Conservation (phyloP, 2,329 filamentous ascomycete species). For the Macrophomina tecta region DNA sequence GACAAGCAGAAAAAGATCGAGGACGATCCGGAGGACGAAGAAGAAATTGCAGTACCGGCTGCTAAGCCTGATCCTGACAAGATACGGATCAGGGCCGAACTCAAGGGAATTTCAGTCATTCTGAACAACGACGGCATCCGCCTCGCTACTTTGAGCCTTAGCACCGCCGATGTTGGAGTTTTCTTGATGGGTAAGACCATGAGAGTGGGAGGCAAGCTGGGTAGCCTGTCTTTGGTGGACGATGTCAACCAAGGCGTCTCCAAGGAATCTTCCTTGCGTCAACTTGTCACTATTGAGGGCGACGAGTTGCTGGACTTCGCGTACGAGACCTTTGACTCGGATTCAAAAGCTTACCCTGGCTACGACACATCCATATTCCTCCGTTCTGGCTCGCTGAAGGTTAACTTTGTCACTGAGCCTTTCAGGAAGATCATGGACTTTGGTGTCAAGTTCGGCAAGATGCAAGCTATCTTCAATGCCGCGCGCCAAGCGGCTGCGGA, state of each 20-base stretch:
- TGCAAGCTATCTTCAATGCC: conserved; percentile 99
- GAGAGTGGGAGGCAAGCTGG: conserved; percentile 84
- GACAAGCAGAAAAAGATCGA: conserved; percentile 31
- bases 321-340: conserved; percentile 91
- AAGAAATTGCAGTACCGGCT: conserved; percentile 44
- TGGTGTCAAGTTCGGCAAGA: conserved; percentile 97
- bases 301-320: conserved; percentile 95
- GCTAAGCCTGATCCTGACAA: conserved; percentile 65
- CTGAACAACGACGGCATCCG: conserved; percentile 97
- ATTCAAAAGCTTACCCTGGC: conserved; percentile 80
- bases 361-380: conserved; percentile 93
- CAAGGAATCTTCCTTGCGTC: conserved; percentile 78
- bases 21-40: conserved; percentile 34
- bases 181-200: conserved; percentile 86
- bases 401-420: conserved; percentile 96
- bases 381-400: conserved; percentile 90
- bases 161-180: conserved; percentile 88
- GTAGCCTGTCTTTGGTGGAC: conserved; percentile 86
- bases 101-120: conserved; percentile 92
- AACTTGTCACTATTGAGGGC: conserved; percentile 92
- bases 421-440: conserved; percentile 99
- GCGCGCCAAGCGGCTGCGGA: conserved; percentile 92
- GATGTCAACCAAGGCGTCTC: conserved; percentile 92
- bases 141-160: conserved; percentile 89
- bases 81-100: conserved; percentile 89